Percentiles rank a stretch among this genome's conserved stretches.
phyloP scores from a whole-genome alignment of 306 rosid species.

The Cicer judaicum region DNA sequence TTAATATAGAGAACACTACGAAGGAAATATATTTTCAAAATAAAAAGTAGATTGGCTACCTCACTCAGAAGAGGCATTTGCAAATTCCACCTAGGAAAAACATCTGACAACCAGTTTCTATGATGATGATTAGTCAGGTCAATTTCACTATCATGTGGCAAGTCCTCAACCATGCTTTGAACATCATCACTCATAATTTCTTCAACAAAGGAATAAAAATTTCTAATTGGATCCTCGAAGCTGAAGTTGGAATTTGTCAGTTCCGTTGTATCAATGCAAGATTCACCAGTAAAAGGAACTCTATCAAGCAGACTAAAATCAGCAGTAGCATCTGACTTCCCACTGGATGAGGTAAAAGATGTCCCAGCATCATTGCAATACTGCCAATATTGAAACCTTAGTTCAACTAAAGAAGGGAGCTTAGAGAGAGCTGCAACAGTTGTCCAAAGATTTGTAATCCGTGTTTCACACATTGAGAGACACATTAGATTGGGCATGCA shows the following conservation, averaged over 20 bases:
- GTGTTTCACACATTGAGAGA: conserved; percentile 81
- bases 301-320: conserved; percentile 50
- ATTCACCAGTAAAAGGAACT: conserved; percentile 50
- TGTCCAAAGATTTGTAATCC: conserved; percentile 87
- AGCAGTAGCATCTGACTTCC: conserved; percentile 49
- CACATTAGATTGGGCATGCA: conserved; percentile 82
- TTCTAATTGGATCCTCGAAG: conserved; percentile 53
- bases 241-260: conserved; percentile 49
- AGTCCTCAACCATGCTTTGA: conserved; percentile 67
- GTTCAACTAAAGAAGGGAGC: conserved; percentile 78
- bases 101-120: conserved; percentile 55
- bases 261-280: conserved; percentile 45
- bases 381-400: conserved; percentile 77
- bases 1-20: conserved; percentile 11
- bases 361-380: conserved; percentile 62
- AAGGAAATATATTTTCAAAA: conserved; percentile 23
- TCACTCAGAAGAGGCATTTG: conserved; percentile 56
- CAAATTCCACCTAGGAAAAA: conserved; percentile 50
- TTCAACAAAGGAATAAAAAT: conserved; percentile 56
- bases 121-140: conserved; percentile 51
- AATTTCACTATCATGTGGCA: conserved; percentile 66
- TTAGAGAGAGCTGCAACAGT: conserved; percentile 76
- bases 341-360: conserved; percentile 53
- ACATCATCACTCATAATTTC: conserved; percentile 53
- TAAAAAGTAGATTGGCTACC: conserved; percentile 51